These are phyloP conservation scores for Dactylellina drechsleri DNA, from an alignment of 2,329 filamentous ascomycete species.

Conservation along the genomic window DNA sequence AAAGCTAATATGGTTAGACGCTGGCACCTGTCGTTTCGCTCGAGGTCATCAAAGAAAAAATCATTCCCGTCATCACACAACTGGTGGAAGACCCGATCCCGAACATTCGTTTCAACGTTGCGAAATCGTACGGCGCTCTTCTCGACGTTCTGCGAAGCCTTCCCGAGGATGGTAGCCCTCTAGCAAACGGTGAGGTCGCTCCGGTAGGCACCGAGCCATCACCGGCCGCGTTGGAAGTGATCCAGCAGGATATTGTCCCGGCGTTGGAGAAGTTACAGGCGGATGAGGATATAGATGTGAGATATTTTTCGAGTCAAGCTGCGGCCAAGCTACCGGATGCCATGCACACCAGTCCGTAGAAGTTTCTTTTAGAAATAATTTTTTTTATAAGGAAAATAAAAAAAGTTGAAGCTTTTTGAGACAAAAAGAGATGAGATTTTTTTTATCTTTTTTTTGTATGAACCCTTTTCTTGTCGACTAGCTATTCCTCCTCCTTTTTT, in stretches of 20 bases:
- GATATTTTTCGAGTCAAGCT: slow-evolving; percentile 95
- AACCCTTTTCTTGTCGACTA: not conserved
- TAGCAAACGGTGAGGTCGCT: slow-evolving; percentile 76
- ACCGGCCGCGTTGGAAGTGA: slow-evolving; percentile 78
- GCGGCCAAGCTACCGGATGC: slow-evolving; percentile 69
- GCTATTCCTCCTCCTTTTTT: not conserved
- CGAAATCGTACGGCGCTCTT: slow-evolving; percentile 92
- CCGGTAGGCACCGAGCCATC: slow-evolving; percentile 68
- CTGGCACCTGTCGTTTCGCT: slow-evolving; percentile 91
- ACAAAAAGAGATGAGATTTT: slow-evolving; percentile 12
- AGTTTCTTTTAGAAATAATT: slow-evolving; percentile 6
- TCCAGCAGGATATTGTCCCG: slow-evolving; percentile 85
- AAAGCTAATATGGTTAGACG: slow-evolving; percentile 67
- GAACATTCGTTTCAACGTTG: slow-evolving; percentile 99
- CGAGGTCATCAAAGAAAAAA: slow-evolving; percentile 89
- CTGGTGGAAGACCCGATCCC: slow-evolving; percentile 94
- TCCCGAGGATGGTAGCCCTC: slow-evolving; percentile 83
- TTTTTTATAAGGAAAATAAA: slow-evolving; percentile 16
- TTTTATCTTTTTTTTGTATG: not conserved
- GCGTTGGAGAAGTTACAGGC: slow-evolving; percentile 94
- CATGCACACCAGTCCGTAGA: slow-evolving; percentile 67
- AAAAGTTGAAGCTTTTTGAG: slow-evolving; percentile 11
- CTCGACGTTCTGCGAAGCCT: slow-evolving; percentile 92
- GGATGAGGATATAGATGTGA: slow-evolving; percentile 96
- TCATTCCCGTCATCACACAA: slow-evolving; percentile 95